phyloP scores from a whole-genome alignment of 2,329 filamentous ascomycete species.

The Colletotrichum acutatum region DNA sequence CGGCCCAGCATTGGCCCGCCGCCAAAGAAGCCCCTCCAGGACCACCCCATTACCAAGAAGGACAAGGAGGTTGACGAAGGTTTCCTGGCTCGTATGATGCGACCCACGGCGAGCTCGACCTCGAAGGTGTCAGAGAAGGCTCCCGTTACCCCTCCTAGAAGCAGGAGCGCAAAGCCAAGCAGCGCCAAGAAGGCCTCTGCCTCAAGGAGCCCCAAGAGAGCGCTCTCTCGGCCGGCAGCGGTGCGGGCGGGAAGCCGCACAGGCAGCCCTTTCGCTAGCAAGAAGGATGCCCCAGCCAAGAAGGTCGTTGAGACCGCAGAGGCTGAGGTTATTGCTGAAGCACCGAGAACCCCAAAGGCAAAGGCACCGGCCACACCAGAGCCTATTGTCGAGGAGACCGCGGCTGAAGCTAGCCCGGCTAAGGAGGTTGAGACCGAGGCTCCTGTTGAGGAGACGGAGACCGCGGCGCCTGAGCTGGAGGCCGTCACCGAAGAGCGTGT shows the following conservation, averaged over 20 bases:
- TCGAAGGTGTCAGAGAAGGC: slow-evolving; percentile 75
- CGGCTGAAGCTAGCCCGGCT: slow-evolving; percentile 27
- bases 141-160: slow-evolving; percentile 61
- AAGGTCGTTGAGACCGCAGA: slow-evolving; percentile 29
- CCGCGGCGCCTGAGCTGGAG: slow-evolving; percentile 3
- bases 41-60: slow-evolving; percentile 58
- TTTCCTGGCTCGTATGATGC: slow-evolving; percentile 85
- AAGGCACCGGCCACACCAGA: slow-evolving; percentile 26
- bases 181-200: slow-evolving; percentile 39
- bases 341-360: slow-evolving; percentile 9
- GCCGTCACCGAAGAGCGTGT: slow-evolving; percentile 4
- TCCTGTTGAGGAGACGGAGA: slow-evolving; percentile 31
- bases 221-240: slow-evolving; percentile 36
- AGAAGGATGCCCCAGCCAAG: slow-evolving; percentile 14
- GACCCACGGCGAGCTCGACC: slow-evolving; percentile 76
- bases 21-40: slow-evolving; percentile 65
- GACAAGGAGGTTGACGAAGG: slow-evolving; percentile 71
- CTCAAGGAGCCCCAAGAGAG: slow-evolving; percentile 32
- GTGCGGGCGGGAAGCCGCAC: not conserved
- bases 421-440: slow-evolving; percentile 15
- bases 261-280: slow-evolving; percentile 22
- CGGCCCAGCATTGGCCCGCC: slow-evolving; percentile 68
- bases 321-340: slow-evolving; percentile 32
- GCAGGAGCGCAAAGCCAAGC: slow-evolving; percentile 39
- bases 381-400: slow-evolving; percentile 14